Evolutionary conservation across 257 asterid genomes (phyloP), one percentile per base, ranked within the genome.

Genomic region (Leptodermis oblonga): DNA sequence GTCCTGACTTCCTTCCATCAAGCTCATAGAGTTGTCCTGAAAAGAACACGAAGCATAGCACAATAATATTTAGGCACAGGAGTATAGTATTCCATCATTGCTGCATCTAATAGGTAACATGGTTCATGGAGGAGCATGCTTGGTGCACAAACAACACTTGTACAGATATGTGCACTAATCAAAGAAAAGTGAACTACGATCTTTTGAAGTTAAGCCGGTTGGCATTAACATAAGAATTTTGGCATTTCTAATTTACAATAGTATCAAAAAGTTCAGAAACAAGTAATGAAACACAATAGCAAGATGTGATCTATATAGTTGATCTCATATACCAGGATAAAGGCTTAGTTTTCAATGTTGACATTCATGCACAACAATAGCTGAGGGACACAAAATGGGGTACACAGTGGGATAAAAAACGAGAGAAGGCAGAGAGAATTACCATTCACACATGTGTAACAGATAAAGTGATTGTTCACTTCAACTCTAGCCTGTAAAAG

Each of bases 11-110:
- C 85, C 96, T 80, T 76, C 99, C 99, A 54, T 90, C 99, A 60
- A 93, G 97, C 87, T 93, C 99, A 49, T 80, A 90, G 25, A 93
- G 87, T 78, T 86, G 77, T 33, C 95, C 98, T 93, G 81, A 75
- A 81, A 49, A 14, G 36, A 13, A 22, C 2, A 53, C 8, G 36
- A 62, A 31, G 30, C 12, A 20, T 53, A 18, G 51, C 14, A 54
- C 22, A 52, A 48, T 9, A 20, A 37, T 22, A 34, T 22, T 14
- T 17, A 60, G 52, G 51, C 49, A 10, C 51, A 37, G 22, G n/a
- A 37, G 33, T n/a, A 22, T 60, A 28, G n/a, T 28, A 17, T 59
- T 33, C 45, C 0, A 5, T 62, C 49, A 62, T 11, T 1, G 11
- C 41, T 14, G 26, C 13, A 3, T 7, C 2, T 41, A 37, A 34